Base-by-base conservation (phyloP, 345 rosid genomes). In the Trapa bicornis region DNA sequence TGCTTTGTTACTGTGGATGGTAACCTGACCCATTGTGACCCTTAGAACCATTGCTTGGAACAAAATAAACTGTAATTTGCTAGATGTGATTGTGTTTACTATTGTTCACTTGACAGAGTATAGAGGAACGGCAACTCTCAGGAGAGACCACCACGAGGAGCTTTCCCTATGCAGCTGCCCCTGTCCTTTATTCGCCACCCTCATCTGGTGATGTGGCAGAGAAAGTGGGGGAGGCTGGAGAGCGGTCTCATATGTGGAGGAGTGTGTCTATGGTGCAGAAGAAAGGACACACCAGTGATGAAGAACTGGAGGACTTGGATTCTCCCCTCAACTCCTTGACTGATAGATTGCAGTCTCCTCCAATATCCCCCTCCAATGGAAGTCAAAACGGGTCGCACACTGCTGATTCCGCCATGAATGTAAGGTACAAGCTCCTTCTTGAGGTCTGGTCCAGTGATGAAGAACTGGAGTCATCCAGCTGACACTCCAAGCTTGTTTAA, bases 201-300 rank as follows among this genome's bases (percentile, higher is more conserved):
- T 84, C 86, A 38, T 71, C 85, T 15, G 69, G 78, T 58, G 82
- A 77, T 22, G 85, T 88, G n/a, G 86, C 82, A 2, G 88, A 84
- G 72, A 79, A 86, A 73, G 84, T 85, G 68, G 86, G 84, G 3
- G 91, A 85, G 84, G 80, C 77, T 11, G 81, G 84, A 66, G 75
- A 75, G 7, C 69, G 57, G 48, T 69, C 77, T 45, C 83, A 73
- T 15, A 64, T 86, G 52, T 81, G 84, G 6, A 81, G 91, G 78
- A 86, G 83, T 38, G 79, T 68, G 36, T 89, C 95, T 45, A 72
- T 53, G 16, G 73, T 84, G 22, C 99, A 84, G 79, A 86, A 92
- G 79, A 93, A 88, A 84, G 97, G 99, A 61, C 88, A 93, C 69
- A 88, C 95, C 0, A 93, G 97, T 10, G 92, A 93, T 5, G 99